These are phyloP conservation scores for Leccinum rimulosum DNA, from an alignment of 768 basidiomycete species.

Conservation along the genomic window DNA sequence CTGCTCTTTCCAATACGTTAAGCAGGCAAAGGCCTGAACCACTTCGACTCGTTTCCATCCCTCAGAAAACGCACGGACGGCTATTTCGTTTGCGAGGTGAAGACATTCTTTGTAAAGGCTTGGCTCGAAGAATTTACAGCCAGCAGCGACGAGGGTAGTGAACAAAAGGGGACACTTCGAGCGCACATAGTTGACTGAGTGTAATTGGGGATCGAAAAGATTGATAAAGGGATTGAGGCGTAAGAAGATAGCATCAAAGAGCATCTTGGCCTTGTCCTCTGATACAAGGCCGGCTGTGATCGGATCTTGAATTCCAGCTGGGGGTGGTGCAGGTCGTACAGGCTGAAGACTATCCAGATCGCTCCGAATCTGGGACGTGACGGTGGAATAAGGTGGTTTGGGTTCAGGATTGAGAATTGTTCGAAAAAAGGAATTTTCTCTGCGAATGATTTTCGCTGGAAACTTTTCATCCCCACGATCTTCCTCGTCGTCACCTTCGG, in stretches of 20 bases:
- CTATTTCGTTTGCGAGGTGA: conserved; percentile 69
- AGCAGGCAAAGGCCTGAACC: conserved; percentile 84
- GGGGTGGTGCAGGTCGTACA: conserved; percentile 34
- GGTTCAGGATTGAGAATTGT: conserved; percentile 76
- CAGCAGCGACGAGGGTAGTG: conserved; percentile 79
- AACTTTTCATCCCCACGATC: conserved; percentile 67
- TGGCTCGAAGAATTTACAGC: conserved; percentile 79
- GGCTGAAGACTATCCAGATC: conserved; percentile 37
- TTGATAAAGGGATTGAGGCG: conserved; percentile 89
- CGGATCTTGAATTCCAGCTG: conserved; percentile 56
- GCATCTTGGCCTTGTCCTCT: conserved; percentile 64
- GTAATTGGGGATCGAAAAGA: conserved; percentile 84
- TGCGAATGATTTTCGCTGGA: conserved; percentile 71
- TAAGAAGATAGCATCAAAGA: conserved; percentile 78
- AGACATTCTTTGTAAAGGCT: conserved; percentile 65
- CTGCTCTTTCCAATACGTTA: conserved; percentile 89
- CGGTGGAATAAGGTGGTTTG: conserved; percentile 38
- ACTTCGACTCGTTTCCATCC: conserved; percentile 83
- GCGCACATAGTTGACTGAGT: conserved; percentile 79
- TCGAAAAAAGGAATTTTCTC: conserved; percentile 79
- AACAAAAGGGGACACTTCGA: conserved; percentile 79
- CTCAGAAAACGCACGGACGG: conserved; percentile 75
- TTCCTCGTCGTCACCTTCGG: conserved; percentile 59
- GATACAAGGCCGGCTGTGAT: conserved; percentile 67
- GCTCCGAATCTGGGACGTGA: conserved; percentile 31